phyloP scores from a whole-genome alignment of 371 early-diverging fungal genomes.

The Entomophthora muscae region DNA sequence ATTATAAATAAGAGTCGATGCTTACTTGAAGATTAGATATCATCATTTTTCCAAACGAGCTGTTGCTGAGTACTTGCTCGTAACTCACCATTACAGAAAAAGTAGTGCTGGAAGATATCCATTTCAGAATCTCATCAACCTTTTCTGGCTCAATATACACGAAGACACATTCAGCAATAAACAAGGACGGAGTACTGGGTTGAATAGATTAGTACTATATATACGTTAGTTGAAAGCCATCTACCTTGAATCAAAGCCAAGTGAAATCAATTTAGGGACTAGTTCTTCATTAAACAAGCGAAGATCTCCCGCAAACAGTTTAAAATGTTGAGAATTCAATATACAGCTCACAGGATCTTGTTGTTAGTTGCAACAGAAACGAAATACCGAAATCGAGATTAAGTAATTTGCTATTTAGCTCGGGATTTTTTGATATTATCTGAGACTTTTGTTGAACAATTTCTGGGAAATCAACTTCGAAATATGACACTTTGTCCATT shows the following conservation, averaged over 20 bases:
- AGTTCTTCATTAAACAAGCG: neutral
- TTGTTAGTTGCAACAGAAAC: neutral
- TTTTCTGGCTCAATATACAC: neutral
- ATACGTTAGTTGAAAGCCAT: too few relatives aligned
- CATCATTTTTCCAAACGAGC: neutral
- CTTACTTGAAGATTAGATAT: neutral
- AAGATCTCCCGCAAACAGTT: neutral
- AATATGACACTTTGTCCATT: neutral
- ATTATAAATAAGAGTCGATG: neutral
- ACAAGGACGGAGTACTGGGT: neutral
- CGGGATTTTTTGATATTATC: neutral
- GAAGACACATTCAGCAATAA: neutral
- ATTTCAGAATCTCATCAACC: neutral
- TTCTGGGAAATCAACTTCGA: neutral
- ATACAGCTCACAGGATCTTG: neutral
- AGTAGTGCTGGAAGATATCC: neutral
- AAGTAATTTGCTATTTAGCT: neutral
- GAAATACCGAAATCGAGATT: neutral
- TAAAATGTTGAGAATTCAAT: neutral
- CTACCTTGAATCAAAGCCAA: neutral
- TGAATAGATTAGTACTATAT: too few relatives aligned
- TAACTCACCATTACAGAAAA: neutral
- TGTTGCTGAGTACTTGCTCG: neutral
- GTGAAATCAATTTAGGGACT: neutral
- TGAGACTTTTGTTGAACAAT: neutral